Percentiles rank a stretch among this genome's conserved stretches.
Conservation (phyloP, 768 basidiomycete species). For the Gloeophyllum trabeum region DNA sequence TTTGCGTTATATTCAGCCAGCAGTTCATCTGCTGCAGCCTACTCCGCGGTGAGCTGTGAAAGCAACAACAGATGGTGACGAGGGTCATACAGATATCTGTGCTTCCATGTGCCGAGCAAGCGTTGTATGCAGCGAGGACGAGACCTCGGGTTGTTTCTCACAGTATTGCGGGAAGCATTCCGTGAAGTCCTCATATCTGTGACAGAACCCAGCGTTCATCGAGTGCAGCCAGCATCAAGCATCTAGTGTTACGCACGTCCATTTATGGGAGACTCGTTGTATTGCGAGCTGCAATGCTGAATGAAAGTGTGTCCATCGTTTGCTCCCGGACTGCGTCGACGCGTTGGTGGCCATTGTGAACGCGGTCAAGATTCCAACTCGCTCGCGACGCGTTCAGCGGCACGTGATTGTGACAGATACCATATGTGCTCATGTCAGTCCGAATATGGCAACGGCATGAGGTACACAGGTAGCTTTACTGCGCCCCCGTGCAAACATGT, state of each 20-base stretch:
- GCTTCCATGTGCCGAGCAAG: conserved; percentile 66
- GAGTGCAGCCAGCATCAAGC: neutral
- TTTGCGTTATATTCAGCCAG: conserved; percentile 58
- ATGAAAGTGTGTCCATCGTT: conserved; percentile 40
- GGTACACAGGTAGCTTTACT: no score
- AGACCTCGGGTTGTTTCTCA: conserved; percentile 23
- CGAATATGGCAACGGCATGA: no score
- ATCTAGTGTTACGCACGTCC: conserved; percentile 29
- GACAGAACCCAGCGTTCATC: neutral
- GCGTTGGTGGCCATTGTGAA: conserved; percentile 15
- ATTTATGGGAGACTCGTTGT: conserved; percentile 38
- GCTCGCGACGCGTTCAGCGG: no score
- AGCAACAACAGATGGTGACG: neutral
- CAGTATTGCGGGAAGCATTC: conserved; percentile 28
- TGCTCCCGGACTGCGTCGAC: no score
- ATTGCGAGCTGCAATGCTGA: conserved; percentile 41
- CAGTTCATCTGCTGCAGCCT: conserved; percentile 49
- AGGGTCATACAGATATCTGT: conserved; percentile 28
- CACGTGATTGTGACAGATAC: no score
- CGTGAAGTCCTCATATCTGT: conserved; percentile 35
- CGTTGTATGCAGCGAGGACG: conserved; percentile 27
- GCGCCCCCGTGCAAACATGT: no score
- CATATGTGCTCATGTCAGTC: no score
- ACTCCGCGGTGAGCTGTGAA: neutral
- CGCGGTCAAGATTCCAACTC: neutral